A percentile compares a stretch with the other conserved stretches of the same genome.
Evolutionary conservation across 192 early-diverging fungal species (phyloP).

Genomic region (Coemansia sp.): DNA sequence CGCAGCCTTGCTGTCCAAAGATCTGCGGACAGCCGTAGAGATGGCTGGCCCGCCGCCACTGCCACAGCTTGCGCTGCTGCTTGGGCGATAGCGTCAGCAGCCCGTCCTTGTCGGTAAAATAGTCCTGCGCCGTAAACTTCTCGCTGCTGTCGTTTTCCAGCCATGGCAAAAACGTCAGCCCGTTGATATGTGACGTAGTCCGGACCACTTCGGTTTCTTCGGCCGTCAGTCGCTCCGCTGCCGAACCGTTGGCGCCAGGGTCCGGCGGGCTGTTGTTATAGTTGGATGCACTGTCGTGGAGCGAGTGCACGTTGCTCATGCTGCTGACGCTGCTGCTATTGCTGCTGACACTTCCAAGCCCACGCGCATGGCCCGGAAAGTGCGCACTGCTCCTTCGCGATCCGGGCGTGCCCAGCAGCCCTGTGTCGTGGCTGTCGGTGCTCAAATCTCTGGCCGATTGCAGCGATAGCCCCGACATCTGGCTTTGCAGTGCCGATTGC

Average conservation of each 20-base stretch:
- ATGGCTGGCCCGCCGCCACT: slow-evolving; percentile 78
- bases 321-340: slow-evolving; percentile 9
- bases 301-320: not conserved
- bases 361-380: not conserved
- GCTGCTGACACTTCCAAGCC: slow-evolving; percentile 4
- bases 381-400: not conserved
- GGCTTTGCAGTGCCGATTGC: not conserved
- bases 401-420: not conserved
- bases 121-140: slow-evolving; percentile 49
- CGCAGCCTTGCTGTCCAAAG: slow-evolving; percentile 63
- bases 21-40: slow-evolving; percentile 66
- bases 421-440: not conserved
- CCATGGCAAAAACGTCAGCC: slow-evolving; percentile 73
- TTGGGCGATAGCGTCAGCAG: slow-evolving; percentile 65
- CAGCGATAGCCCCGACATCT: slow-evolving; percentile 9
- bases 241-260: not conserved
- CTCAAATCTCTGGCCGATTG: not conserved
- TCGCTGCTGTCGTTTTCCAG: slow-evolving; percentile 60
- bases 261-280: not conserved
- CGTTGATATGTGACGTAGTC: slow-evolving; percentile 68
- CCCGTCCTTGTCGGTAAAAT: slow-evolving; percentile 78
- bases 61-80: slow-evolving; percentile 67
- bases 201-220: slow-evolving; percentile 63
- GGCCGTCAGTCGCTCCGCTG: slow-evolving; percentile 11
- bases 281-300: not conserved